These are phyloP conservation scores for Annulohypoxylon truncatum DNA, from an alignment of 2,329 filamentous ascomycete genomes.

Conservation along the genomic window DNA sequence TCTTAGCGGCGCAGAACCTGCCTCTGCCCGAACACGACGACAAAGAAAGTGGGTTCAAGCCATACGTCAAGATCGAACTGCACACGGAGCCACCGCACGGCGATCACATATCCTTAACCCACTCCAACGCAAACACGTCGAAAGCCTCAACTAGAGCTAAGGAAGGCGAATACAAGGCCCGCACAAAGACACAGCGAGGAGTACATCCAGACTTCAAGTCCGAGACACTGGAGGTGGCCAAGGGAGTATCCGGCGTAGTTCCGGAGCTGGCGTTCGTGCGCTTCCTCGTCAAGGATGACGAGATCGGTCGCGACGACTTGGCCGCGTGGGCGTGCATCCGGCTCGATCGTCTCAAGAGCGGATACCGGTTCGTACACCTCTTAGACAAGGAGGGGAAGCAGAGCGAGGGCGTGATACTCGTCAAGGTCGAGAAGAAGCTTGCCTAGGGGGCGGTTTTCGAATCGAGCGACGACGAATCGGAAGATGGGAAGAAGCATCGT, in stretches of 20 bases:
- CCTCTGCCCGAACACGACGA: constrained; percentile 70
- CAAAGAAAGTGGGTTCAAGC: constrained; percentile 70
- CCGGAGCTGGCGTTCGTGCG: constrained; percentile 79
- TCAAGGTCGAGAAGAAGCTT: constrained; percentile 73
- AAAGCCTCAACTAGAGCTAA: constrained; percentile 57
- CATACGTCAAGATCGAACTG: constrained; percentile 85
- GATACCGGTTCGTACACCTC: constrained; percentile 82
- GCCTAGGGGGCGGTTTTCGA: constrained; percentile 23
- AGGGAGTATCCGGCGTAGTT: constrained; percentile 65
- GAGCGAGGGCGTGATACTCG: constrained; percentile 76
- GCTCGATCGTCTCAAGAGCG: constrained; percentile 80
- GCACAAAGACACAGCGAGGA: constrained; percentile 69
- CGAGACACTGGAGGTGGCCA: constrained; percentile 68
- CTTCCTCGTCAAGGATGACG: constrained; percentile 90
- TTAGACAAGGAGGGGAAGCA: constrained; percentile 74
- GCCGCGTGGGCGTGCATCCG: constrained; percentile 91
- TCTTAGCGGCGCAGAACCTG: constrained; percentile 81
- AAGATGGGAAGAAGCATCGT: constrained; percentile 47
- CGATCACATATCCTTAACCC: constrained; percentile 40
- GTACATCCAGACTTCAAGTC: constrained; percentile 71
- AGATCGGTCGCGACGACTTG: constrained; percentile 80
- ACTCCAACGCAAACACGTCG: not conserved
- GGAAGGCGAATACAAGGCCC: constrained; percentile 68
- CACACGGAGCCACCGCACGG: constrained; percentile 72
- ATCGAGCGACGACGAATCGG: not conserved